Conservation (phyloP, 2,329 filamentous ascomycete genomes). For the Sporothrix pallida region DNA sequence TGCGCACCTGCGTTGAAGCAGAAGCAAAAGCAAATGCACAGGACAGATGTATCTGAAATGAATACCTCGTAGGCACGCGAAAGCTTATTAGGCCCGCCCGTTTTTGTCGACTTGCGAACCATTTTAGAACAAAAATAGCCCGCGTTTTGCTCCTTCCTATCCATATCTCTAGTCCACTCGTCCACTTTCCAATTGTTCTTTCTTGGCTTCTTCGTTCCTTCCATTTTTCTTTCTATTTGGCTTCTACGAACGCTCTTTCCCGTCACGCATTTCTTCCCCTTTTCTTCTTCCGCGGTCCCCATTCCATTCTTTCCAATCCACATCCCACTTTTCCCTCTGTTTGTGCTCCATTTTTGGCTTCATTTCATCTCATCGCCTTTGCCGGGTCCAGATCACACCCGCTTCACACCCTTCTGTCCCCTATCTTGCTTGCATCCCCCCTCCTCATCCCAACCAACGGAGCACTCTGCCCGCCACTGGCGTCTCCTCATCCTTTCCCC, state of each 20-base stretch:
- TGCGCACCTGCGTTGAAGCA: background rate
- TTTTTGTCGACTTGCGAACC: conserved; percentile 10
- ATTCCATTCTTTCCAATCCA: conserved; percentile 8
- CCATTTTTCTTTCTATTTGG: conserved; percentile 1
- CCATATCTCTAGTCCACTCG: conserved; percentile 3
- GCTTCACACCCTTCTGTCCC: background rate
- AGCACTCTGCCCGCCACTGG: conserved; percentile 7
- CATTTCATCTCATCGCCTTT: background rate
- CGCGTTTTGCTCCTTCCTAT: conserved; percentile 22
- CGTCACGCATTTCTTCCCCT: conserved; percentile 1
- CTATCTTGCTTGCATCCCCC: background rate
- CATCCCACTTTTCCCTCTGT: conserved; percentile 7
- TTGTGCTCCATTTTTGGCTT: background rate
- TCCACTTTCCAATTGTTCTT: conserved; percentile 22
- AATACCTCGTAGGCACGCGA: background rate
- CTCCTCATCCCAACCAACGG: conserved; percentile 7
- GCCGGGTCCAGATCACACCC: conserved; percentile 2
- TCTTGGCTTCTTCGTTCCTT: conserved; percentile 7
- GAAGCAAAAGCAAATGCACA: background rate
- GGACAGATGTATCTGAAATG: background rate
- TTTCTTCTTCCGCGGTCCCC: background rate
- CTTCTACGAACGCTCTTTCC: background rate
- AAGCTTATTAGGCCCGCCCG: conserved; percentile 6
- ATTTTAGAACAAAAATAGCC: conserved; percentile 25
- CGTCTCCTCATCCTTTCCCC: conserved; percentile 8